Evolutionary conservation across 2,329 filamentous ascomycete species (phyloP), one percentile per base, ranked within the genome.

Genomic region (Cladophialophora chaetospira): DNA sequence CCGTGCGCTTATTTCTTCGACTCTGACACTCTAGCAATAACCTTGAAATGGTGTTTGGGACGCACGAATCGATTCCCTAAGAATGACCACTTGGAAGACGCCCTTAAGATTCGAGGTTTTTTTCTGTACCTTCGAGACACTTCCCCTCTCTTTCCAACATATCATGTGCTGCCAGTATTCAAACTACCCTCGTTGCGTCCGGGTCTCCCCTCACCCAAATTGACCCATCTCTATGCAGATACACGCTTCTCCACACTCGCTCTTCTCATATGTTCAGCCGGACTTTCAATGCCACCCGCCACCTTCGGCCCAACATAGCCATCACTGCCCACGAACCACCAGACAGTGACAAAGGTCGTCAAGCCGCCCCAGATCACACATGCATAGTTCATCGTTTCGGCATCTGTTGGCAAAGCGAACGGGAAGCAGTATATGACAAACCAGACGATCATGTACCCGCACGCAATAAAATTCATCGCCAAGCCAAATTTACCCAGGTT

Each of bases 341-440:
- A 82, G 1, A 72, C 60, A 0, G 69, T 72, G 1, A 82, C 72
- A 35, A 83, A 73, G 9, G 81, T 70, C 0, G 78, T 79, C 58
- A 82, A 68, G 1, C 79, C 80, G 10, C 78, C 79, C 1, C 77
- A 78, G 61, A 83, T 78, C 42, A 82, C 64, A 62, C 73, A 78
- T 10, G 75, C 73, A 65, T 82, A 83, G 63, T 83, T 83, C 81
- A 83, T 83, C 2, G 69, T 73, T 28, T 68, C 66, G 2, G 76
- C 75, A 55, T 73, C 67, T 4, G 77, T 74, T 9, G 78, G 76
- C 47, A 80, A 62, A 0, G 71, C 67, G 58, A 75, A 80, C 0
- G 80, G 82, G 72, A 85, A 85, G 66, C 81, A 84, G 70, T 81
- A 85, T 56, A 85, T 79, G n/a, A 82, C 72, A 51, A 81, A 74